phyloP scores from a whole-genome alignment of 2,329 filamentous ascomycete species.

The Magnaporthales sp. region DNA sequence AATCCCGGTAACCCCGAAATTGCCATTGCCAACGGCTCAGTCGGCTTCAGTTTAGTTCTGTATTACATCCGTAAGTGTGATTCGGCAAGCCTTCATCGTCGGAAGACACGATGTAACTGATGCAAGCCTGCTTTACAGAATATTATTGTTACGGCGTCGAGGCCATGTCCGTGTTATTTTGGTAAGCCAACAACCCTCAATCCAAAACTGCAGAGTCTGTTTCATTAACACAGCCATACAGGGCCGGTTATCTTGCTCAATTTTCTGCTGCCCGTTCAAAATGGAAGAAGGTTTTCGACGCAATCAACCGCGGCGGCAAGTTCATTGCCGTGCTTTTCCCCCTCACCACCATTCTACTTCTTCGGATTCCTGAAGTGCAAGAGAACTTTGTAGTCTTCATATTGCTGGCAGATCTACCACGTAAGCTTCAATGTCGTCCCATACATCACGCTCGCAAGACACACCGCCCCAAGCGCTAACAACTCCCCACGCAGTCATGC shows the following conservation, averaged over 20 bases:
- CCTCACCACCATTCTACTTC: slow-evolving; percentile 11
- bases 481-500: slow-evolving; percentile 9
- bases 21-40: slow-evolving; percentile 15
- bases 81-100: neutral
- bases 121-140: neutral
- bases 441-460: neutral
- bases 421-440: slow-evolving; percentile 9
- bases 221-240: neutral
- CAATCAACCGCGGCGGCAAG: slow-evolving; percentile 14
- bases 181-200: neutral
- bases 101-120: neutral
- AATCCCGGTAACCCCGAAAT: slow-evolving; percentile 14
- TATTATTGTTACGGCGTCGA: slow-evolving; percentile 2
- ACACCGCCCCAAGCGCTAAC: neutral
- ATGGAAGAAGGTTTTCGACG: slow-evolving; percentile 10
- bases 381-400: slow-evolving; percentile 10
- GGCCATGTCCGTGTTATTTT: neutral
- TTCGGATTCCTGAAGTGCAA: slow-evolving; percentile 11
- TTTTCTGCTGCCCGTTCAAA: slow-evolving; percentile 1
- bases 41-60: slow-evolving; percentile 15
- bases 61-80: slow-evolving; percentile 16
- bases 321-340: slow-evolving; percentile 13
- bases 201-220: too few species aligned
- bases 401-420: slow-evolving; percentile 14
- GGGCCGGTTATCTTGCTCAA: slow-evolving; percentile 15